A percentile compares a stretch with the other conserved stretches of the same genome.
These are phyloP conservation scores for Cephaloascus albidus DNA, from an alignment of 805 yeast genomes.

Conservation along the genomic window DNA sequence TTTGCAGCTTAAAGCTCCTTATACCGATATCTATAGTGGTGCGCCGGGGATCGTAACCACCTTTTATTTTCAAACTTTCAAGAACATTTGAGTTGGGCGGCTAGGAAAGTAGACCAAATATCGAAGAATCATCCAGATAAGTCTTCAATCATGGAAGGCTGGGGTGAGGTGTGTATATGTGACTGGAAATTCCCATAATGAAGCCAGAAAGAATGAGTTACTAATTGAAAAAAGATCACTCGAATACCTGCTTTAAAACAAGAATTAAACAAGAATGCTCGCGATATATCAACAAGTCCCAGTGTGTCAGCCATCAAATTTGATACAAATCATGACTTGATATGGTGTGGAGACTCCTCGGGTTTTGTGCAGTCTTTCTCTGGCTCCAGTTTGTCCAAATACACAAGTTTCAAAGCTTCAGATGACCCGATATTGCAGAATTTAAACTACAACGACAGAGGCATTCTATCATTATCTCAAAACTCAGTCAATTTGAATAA, in stretches of 20 bases:
- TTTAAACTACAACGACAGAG: slow-evolving; percentile 38
- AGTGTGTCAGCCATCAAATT: slow-evolving; percentile 29
- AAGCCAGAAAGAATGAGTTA: too few relatives aligned
- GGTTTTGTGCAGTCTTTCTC: slow-evolving; percentile 32
- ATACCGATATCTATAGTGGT: too few relatives aligned
- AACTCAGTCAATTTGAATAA: slow-evolving; percentile 43
- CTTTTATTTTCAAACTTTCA: too few relatives aligned
- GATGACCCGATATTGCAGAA: slow-evolving; percentile 39
- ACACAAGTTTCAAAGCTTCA: slow-evolving; percentile 50
- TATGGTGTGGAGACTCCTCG: slow-evolving; percentile 77
- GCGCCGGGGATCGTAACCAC: too few relatives aligned
- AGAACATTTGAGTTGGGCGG: too few relatives aligned
- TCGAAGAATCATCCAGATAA: too few relatives aligned
- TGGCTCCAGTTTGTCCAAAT: slow-evolving; percentile 22
- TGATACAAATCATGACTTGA: slow-evolving; percentile 63
- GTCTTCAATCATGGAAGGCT: slow-evolving; percentile 3
- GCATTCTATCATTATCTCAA: slow-evolving; percentile 47
- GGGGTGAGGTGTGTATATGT: slow-evolving; percentile 1
- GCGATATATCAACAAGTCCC: slow-evolving; percentile 2
- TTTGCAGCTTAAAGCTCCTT: too few relatives aligned
- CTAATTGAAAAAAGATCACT: not conserved
- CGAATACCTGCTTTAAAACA: not conserved
- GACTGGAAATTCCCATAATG: too few relatives aligned
- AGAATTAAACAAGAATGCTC: not conserved
- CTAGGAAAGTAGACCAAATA: too few relatives aligned